These are phyloP conservation scores for Leccinum pellstonianum DNA, from an alignment of 768 basidiomycete species.

Conservation along the genomic window DNA sequence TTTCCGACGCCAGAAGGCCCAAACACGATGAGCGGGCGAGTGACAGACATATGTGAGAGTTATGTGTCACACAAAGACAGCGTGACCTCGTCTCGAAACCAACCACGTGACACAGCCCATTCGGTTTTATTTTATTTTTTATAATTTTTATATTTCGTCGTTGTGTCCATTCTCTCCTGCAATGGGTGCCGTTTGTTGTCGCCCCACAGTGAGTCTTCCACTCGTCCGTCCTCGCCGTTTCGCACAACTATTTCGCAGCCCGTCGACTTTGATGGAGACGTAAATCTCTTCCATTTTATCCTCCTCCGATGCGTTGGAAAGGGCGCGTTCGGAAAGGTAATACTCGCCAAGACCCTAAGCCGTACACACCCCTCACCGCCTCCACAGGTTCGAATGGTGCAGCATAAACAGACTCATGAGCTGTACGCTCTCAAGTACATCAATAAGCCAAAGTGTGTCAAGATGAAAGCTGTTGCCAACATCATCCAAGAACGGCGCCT, in stretches of 20 bases:
- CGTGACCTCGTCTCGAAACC: not conserved
- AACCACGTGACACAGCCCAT: conserved; percentile 15
- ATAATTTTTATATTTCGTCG: not conserved
- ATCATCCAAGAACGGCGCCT: conserved; percentile 94
- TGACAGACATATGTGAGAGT: conserved; percentile 8
- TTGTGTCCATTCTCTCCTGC: not conserved
- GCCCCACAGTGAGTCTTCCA: conserved; percentile 58
- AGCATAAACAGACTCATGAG: conserved; percentile 97
- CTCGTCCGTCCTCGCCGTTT: not conserved
- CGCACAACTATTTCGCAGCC: conserved; percentile 47
- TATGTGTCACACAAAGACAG: not conserved
- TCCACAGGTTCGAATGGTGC: conserved; percentile 93
- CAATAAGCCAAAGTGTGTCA: conserved; percentile 96
- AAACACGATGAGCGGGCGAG: conserved; percentile 74
- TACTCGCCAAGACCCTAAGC: not conserved
- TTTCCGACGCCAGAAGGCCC: conserved; percentile 95
- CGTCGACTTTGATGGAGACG: conserved; percentile 93
- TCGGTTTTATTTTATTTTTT: conserved; percentile 17
- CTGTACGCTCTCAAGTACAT: conserved; percentile 99
- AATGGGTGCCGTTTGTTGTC: conserved; percentile 84
- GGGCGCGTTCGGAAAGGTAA: conserved; percentile 97
- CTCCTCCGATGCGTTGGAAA: conserved; percentile 96
- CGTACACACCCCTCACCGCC: conserved; percentile 6
- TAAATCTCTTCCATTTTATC: conserved; percentile 96
- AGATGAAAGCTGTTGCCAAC: conserved; percentile 98